Evolutionary conservation across 2,329 filamentous ascomycete genomes (phyloP).

Genomic region (Diaporthe eres): DNA sequence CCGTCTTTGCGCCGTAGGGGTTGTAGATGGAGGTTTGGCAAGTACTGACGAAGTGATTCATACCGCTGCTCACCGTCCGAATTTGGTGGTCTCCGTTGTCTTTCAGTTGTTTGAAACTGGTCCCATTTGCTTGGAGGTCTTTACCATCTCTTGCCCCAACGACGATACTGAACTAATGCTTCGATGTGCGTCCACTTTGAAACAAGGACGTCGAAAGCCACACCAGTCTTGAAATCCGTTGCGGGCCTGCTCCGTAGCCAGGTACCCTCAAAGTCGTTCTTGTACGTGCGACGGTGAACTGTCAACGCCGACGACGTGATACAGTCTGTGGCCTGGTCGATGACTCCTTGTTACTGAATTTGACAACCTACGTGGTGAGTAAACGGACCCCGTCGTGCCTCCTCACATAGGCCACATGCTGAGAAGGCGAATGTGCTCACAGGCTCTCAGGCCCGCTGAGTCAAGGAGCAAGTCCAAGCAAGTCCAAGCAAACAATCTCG

Average conservation of each 20-base stretch:
- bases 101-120: background rate
- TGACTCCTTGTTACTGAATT: background rate
- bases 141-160: too few relatives aligned
- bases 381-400: too few relatives aligned
- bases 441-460: background rate
- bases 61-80: background rate
- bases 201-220: background rate
- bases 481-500: background rate
- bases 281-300: background rate
- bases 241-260: background rate
- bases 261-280: background rate
- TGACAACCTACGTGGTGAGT: background rate
- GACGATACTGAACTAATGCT: background rate
- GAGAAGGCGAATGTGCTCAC: background rate
- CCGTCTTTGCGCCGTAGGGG: fast-evolving
- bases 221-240: too few relatives aligned
- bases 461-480: background rate
- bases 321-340: background rate
- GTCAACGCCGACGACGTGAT: background rate
- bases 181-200: background rate
- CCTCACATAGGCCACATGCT: background rate
- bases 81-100: background rate
- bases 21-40: background rate
- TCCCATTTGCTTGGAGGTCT: background rate
- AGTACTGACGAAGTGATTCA: background rate